Base-by-base conservation (phyloP, 805 yeast species). In the Candida insectorum region DNA sequence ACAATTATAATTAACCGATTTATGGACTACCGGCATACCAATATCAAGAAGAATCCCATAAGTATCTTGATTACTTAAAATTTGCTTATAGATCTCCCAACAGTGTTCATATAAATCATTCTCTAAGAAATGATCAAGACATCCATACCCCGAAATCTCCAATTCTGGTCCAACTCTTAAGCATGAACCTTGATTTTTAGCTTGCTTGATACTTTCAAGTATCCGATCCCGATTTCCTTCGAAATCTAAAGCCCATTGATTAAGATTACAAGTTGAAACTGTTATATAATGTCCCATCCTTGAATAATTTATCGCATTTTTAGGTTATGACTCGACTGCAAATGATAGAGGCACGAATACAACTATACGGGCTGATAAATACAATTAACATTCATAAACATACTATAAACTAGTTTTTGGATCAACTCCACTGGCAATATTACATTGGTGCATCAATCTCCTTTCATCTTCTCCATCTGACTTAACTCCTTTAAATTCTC, bases 161-260 rank as follows among this genome's bases (percentile, higher is more conserved):
- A 93, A 70, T 57, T 93, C 99, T 2, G 98, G 98, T 2, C 99
- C 99, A 13, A 94, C 96, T 52, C 99, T 73, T 32, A 94, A 71
- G 13, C 69, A 65, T 0, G 99, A 94, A 11, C 86, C 85, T 40
- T 63, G 71, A 18, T 60, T 57, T 51, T 89, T 93, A 34, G 99
- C 96, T 32, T 74, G 68, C 15, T 52, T 55, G 49, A 93, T 91
- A 35, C 95, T 82, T 51, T 82, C 81, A 16, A 93, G 50, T 43
- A 93, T 91, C 37, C 99, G 71, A 52, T 89, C 96, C 34, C 96
- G 72, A 60, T 93, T 93, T 4, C 98, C 99, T 58, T 91, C 97
- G 58, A 87, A 93, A 57, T 93, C 99, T 34, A 93, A 69, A 0
- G 98, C 96, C 99, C 99, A 93, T 73, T 93, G 99, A 64, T 93